Evolutionary conservation across 2,329 filamentous ascomycete species (phyloP), one percentile per base, ranked within the genome.

Genomic region (Fusarium cicatricum): DNA sequence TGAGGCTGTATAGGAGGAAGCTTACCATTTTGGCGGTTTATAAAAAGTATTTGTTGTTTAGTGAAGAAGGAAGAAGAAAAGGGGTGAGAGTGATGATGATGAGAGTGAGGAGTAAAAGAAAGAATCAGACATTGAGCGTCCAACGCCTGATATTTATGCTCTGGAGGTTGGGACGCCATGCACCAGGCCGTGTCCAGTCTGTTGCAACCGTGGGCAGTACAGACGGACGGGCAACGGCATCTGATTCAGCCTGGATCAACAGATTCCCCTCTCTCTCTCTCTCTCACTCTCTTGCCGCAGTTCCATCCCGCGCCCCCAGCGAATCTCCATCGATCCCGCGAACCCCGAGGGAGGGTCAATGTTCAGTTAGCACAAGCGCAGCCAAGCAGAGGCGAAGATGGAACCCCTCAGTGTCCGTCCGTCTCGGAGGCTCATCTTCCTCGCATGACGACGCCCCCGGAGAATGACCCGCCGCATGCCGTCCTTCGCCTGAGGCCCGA

Each of bases 1-100:
- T 33, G 45, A 40, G n/a, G 39, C 17, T 23, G 46, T 10, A 48
- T 36, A 42, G 17, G 21, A 32, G 10, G 33, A 52, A 42, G 46
- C 67, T 55, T 69, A 69, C 67, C 67, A 69, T 69, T 67, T 66
- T 71, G 60, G 62, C 62, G 65, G 58, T 67, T 62, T 51, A 62
- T 34, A 38, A 29, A 47, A 51, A 31, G 43, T 36, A 36, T 53
- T 60, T 57, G 43, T 54, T 58, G 43, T 44, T 48, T 56, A 50
- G 41, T 49, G 46, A 34, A 40, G 38, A 44, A 42, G 48, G 47
- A 55, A 52, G 60, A 58, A 65, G 63, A 45, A 53, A 59, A 42
- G 28, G 41, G 56, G 38, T 29, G 36, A 47, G 52, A n/a, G n/a
- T n/a, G n/a, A 48, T 52, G 60, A 58, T 64, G 60, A 58, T 61